Evolutionary conservation across 2,329 filamentous ascomycete species (phyloP), one percentile per base, ranked within the genome.

Genomic region (Aspergillus vadensis): DNA sequence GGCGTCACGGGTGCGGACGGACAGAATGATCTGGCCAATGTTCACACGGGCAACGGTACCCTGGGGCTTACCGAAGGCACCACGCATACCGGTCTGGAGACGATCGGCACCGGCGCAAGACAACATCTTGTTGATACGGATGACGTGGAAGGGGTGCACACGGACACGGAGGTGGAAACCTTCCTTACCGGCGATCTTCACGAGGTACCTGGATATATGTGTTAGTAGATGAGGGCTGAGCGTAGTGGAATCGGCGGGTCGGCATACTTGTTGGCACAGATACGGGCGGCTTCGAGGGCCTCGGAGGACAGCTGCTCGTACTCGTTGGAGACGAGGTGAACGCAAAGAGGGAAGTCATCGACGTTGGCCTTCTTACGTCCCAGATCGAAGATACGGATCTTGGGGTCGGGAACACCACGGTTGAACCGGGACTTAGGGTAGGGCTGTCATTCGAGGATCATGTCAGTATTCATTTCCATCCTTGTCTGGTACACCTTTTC

Each of bases 61-160:
- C 88, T 98, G 96, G 82, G 95, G 95, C 90, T 99, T 99, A 80
- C 95, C 95, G 89, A 92, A 99, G 76, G 95, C 95, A 89, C 95
- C 95, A 90, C 95, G 94, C 95, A 99, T 99, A 87, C 95, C 95
- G 75, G 95, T 99, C 85, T 99, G 95, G 83, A 99, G 87, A 90
- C 95, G 92, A 98, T 99, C 95, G 89, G 95, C 95, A 88, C 95
- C 95, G 79, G 95, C 95, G 83, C 95, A 99, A 80, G 95, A 98
- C 92, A 99, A 94, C 95, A 99, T 99, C 91, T 99, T 99, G 92
- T 99, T 99, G 93, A 99, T 99, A 85, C 95, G 95, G 87, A 99
- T 91, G 84, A 99, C 95, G 88, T 99, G 95, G 92, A 91, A 99
- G 72, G 95, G 95, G 88, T 99, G 95, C 79, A 92, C 93, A 80